These are phyloP conservation scores for Tulasnella sp. DNA, from an alignment of 768 basidiomycete genomes.

Conservation along the genomic window DNA sequence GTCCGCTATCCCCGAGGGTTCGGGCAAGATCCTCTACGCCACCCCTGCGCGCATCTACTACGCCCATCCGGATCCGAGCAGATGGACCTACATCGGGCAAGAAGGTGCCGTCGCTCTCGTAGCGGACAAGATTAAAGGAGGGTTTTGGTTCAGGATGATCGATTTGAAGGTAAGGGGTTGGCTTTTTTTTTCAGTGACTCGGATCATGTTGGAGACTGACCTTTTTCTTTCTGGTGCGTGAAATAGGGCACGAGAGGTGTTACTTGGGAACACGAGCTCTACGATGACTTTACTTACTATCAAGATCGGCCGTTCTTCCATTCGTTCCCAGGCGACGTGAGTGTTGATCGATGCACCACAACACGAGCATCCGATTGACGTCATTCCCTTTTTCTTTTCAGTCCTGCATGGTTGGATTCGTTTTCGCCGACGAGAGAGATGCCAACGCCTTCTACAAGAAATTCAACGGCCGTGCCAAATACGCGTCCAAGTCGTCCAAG, in stretches of 20 bases:
- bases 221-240: not conserved
- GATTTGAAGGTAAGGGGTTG: constrained; percentile 56
- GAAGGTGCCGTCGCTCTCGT: constrained; percentile 83
- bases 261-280: constrained; percentile 93
- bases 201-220: not conserved
- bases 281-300: constrained; percentile 76
- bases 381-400: constrained; percentile 44
- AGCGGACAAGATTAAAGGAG: constrained; percentile 59
- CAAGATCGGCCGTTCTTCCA: constrained; percentile 91
- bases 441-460: constrained; percentile 87
- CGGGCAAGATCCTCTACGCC: constrained; percentile 79
- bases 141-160: constrained; percentile 73
- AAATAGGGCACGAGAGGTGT: constrained; percentile 75
- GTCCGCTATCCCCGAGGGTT: constrained; percentile 55
- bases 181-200: not conserved
- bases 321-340: constrained; percentile 88
- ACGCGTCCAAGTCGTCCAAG: constrained; percentile 50
- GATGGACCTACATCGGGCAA: constrained; percentile 86
- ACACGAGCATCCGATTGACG: not conserved
- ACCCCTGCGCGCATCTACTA: constrained; percentile 88
- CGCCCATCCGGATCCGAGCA: constrained; percentile 71
- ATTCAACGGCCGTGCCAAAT: constrained; percentile 66
- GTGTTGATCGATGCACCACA: constrained; percentile 42
- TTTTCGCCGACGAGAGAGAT: constrained; percentile 85
- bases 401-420: constrained; percentile 90